Evolutionary conservation across 2,329 filamentous ascomycete species (phyloP).

Genomic region (Fusarium drepaniforme): DNA sequence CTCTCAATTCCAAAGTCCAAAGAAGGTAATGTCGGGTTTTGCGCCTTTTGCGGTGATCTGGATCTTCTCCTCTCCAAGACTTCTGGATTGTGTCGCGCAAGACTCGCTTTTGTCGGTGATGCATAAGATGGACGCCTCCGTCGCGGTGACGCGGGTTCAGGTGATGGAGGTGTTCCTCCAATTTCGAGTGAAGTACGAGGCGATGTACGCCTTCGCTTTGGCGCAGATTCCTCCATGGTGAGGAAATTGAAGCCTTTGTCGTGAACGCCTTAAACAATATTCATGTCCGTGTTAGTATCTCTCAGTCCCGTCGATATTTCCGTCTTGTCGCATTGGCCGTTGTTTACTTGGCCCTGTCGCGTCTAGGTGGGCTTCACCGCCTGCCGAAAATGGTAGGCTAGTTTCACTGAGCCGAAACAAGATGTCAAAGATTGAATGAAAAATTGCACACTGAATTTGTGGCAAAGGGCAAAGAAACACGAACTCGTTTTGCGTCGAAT

Average conservation of each 20-base stretch:
- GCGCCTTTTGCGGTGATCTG: constrained; percentile 49
- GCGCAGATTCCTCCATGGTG: constrained; percentile 65
- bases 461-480: neutral
- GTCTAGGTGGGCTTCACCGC: constrained; percentile 45
- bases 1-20: constrained; percentile 40
- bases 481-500: neutral
- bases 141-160: constrained; percentile 46
- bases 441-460: neutral
- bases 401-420: neutral
- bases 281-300: constrained; percentile 24
- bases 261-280: neutral
- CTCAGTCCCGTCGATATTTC: constrained; percentile 8
- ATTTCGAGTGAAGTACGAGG: constrained; percentile 54
- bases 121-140: constrained; percentile 68
- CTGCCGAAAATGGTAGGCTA: constrained; percentile 18
- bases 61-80: constrained; percentile 62
- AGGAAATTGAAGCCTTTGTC: neutral
- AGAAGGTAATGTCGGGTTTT: constrained; percentile 12
- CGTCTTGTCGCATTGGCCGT: constrained; percentile 38
- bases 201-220: constrained; percentile 74
- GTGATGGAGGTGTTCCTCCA: constrained; percentile 36
- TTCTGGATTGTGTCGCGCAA: constrained; percentile 71
- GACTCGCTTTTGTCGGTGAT: constrained; percentile 75
- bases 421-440: neutral
- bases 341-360: constrained; percentile 45